These are phyloP conservation scores for Silene coronaria DNA, from an alignment of 179 eudicot species.

Conservation along the genomic window DNA sequence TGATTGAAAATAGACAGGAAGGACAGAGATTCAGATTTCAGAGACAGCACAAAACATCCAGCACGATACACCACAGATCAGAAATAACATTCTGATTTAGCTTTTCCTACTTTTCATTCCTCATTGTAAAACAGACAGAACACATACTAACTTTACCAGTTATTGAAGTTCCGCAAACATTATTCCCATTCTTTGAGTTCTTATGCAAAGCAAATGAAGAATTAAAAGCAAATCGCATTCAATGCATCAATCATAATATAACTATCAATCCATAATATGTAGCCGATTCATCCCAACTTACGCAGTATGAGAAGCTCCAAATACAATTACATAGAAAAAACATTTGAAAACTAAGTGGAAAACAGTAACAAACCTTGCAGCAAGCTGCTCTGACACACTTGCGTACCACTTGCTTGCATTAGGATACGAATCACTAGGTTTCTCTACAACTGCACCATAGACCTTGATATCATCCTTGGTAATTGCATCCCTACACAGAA, in stretches of 20 bases:
- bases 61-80: not conserved
- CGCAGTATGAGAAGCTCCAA: not conserved
- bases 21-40: too few species aligned
- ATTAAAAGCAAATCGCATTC: not conserved
- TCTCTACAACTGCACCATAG: constrained; percentile 53
- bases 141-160: not conserved
- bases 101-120: too few species aligned
- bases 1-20: too few species aligned
- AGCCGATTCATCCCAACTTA: not conserved
- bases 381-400: constrained; percentile 45
- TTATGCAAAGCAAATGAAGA: not conserved
- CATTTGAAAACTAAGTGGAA: too few species aligned
- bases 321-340: not conserved
- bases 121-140: not conserved
- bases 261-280: not conserved
- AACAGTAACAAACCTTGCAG: constrained; percentile 44
- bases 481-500: constrained; percentile 38
- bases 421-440: constrained; percentile 50
- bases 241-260: not conserved
- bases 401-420: constrained; percentile 79
- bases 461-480: constrained; percentile 91
- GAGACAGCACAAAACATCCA: not conserved
- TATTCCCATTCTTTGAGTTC: not conserved
- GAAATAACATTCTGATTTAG: too few species aligned
- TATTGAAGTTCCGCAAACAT: not conserved